Conservation (phyloP, 2,329 filamentous ascomycete species). For the Colletotrichum noveboracense region DNA sequence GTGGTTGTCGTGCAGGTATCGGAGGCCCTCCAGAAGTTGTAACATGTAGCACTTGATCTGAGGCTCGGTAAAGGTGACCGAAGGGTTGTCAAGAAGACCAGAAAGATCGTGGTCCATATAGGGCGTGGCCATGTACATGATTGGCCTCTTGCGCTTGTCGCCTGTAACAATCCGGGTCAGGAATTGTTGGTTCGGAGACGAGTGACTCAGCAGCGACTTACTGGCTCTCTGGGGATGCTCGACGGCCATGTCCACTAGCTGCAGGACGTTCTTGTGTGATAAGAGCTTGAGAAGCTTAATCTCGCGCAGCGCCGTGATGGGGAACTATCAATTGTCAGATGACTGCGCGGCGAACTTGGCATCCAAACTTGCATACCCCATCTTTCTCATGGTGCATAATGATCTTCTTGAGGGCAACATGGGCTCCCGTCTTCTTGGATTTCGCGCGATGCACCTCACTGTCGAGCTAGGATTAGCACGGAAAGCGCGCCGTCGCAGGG, state of each 20-base stretch:
- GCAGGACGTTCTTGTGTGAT: slow-evolving; percentile 87
- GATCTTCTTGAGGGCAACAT: slow-evolving; percentile 96
- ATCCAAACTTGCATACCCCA: slow-evolving; percentile 63
- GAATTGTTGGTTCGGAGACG: slow-evolving; percentile 15
- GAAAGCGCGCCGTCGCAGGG: neutral
- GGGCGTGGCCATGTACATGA: slow-evolving; percentile 98
- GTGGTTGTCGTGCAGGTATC: slow-evolving; percentile 86
- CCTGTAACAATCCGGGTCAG: slow-evolving; percentile 45
- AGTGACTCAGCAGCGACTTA: slow-evolving; percentile 38
- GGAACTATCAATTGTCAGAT: slow-evolving; percentile 63
- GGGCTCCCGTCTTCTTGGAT: slow-evolving; percentile 73
- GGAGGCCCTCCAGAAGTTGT: slow-evolving; percentile 87
- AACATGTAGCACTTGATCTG: slow-evolving; percentile 99
- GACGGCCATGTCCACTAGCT: slow-evolving; percentile 94
- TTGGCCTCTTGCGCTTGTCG: slow-evolving; percentile 80
- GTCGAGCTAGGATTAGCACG: neutral
- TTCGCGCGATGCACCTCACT: slow-evolving; percentile 91
- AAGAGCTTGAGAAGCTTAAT: slow-evolving; percentile 97
- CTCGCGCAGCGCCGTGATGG: slow-evolving; percentile 96
- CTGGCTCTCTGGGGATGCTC: slow-evolving; percentile 72
- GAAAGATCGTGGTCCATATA: slow-evolving; percentile 99
- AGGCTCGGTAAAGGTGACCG: slow-evolving; percentile 82
- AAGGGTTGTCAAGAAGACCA: slow-evolving; percentile 92
- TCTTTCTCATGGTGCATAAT: slow-evolving; percentile 99
- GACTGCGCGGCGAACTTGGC: neutral